Percentiles rank a stretch among this genome's conserved stretches.
Conservation (phyloP, 768 basidiomycete genomes). For the Hygrocybe coccinea region DNA sequence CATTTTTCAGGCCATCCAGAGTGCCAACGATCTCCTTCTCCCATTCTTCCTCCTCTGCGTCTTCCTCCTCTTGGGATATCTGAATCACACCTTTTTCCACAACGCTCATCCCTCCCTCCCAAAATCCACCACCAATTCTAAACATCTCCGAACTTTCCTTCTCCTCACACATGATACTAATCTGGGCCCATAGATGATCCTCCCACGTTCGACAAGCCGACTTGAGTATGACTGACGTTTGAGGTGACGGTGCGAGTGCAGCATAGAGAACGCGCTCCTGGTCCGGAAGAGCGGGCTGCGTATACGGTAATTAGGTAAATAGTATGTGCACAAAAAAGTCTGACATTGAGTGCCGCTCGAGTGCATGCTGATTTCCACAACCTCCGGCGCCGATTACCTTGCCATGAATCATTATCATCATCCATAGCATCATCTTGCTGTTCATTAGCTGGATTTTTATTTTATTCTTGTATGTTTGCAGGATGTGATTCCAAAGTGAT, state of each 20-base stretch:
- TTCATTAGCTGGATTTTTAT: slow-evolving; percentile 29
- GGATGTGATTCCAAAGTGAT: not conserved
- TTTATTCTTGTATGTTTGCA: not conserved
- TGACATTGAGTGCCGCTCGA: slow-evolving; percentile 70
- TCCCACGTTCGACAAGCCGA: slow-evolving; percentile 86
- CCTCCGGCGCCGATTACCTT: slow-evolving; percentile 70
- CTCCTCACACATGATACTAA: slow-evolving; percentile 77
- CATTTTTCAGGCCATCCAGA: slow-evolving; percentile 53
- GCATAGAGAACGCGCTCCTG: slow-evolving; percentile 87
- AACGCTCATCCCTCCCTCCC: slow-evolving; percentile 60
- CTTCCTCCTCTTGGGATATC: slow-evolving; percentile 31
- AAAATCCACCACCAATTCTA: slow-evolving; percentile 70
- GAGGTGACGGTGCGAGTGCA: slow-evolving; percentile 69
- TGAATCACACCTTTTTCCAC: slow-evolving; percentile 37
- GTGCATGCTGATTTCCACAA: slow-evolving; percentile 89
- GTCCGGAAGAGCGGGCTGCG: slow-evolving; percentile 53
- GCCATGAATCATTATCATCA: slow-evolving; percentile 50
- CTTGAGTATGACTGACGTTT: slow-evolving; percentile 60
- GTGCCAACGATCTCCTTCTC: slow-evolving; percentile 56
- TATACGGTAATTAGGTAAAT: not conserved
- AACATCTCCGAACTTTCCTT: slow-evolving; percentile 66
- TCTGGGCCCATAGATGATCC: slow-evolving; percentile 91
- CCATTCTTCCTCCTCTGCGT: slow-evolving; percentile 54
- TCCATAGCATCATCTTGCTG: slow-evolving; percentile 44
- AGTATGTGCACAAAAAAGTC: slow-evolving; percentile 18